A percentile compares a stretch with the other conserved stretches of the same genome.
phyloP scores from a whole-genome alignment of 306 rosid species.

The Canavalia gladiata region DNA sequence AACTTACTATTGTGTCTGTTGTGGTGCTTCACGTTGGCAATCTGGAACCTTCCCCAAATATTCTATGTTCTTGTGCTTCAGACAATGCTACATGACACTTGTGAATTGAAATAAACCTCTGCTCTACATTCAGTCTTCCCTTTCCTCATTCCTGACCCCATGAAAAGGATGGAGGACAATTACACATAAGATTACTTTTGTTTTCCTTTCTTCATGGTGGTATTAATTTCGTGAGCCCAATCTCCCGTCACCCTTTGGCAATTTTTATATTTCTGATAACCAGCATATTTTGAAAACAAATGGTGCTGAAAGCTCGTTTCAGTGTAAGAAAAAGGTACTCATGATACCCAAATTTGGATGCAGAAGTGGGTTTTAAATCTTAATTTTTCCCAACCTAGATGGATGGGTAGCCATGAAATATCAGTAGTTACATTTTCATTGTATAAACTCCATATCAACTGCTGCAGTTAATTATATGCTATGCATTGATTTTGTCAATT shows the following conservation, averaged over 20 bases:
- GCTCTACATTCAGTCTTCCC: neutral
- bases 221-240: slow-evolving; percentile 9
- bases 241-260: neutral
- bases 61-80: slow-evolving; percentile 1
- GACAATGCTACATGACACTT: neutral
- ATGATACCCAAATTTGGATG: neutral
- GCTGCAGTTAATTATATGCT: slow-evolving; percentile 15
- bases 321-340: neutral
- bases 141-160: neutral
- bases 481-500: slow-evolving; percentile 31
- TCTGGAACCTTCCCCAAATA: slow-evolving; percentile 16
- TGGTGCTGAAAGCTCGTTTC: slow-evolving; percentile 1
- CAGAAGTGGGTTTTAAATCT: slow-evolving; percentile 21
- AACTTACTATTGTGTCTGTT: neutral
- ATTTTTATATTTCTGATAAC: neutral
- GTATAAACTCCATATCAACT: neutral
- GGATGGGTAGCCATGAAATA: slow-evolving; percentile 13
- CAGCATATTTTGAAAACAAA: slow-evolving; percentile 27
- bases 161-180: slow-evolving; percentile 5
- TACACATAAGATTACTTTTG: neutral
- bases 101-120: slow-evolving; percentile 3
- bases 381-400: slow-evolving; percentile 25
- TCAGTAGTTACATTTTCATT: slow-evolving; percentile 4
- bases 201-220: neutral
- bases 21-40: neutral